Evolutionary conservation across 305 asterid genomes (phyloP).

Genomic region (Fraxinus platypoda): DNA sequence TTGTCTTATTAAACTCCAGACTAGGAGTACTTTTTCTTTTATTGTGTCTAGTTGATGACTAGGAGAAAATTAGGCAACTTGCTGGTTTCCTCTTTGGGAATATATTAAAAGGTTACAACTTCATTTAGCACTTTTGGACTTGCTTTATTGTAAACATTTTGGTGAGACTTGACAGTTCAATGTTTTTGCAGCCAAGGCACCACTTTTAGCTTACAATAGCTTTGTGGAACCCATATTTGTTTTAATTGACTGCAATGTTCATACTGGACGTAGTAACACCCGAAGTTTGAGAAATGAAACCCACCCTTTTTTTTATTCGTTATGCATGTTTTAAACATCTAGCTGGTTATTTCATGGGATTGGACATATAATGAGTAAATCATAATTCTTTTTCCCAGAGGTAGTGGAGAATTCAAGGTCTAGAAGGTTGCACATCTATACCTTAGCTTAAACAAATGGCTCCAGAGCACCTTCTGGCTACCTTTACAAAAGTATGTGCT

Average conservation of each 20-base stretch:
- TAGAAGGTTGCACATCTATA: conserved; percentile 73
- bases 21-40: conserved; percentile 90
- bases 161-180: background rate
- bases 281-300: conserved; percentile 56
- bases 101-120: conserved; percentile 70
- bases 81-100: conserved; percentile 89
- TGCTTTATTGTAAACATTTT: background rate
- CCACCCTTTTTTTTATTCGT: conserved; percentile 64
- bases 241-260: conserved; percentile 83
- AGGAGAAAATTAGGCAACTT: conserved; percentile 67
- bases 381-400: conserved; percentile 40
- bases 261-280: conserved; percentile 75
- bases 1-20: conserved; percentile 35
- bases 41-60: conserved; percentile 79
- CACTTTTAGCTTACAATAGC: conserved; percentile 94
- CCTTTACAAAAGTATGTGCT: conserved; percentile 90
- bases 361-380: conserved; percentile 8
- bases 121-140: conserved; percentile 2
- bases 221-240: conserved; percentile 82
- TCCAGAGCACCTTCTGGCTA: conserved; percentile 87
- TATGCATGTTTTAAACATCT: conserved; percentile 23
- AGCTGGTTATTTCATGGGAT: background rate
- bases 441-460: conserved; percentile 90
- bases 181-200: conserved; percentile 77
- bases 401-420: conserved; percentile 76